phyloP scores from a whole-genome alignment of 176 grass and related monocot species.

The Aegilops tauschii region DNA sequence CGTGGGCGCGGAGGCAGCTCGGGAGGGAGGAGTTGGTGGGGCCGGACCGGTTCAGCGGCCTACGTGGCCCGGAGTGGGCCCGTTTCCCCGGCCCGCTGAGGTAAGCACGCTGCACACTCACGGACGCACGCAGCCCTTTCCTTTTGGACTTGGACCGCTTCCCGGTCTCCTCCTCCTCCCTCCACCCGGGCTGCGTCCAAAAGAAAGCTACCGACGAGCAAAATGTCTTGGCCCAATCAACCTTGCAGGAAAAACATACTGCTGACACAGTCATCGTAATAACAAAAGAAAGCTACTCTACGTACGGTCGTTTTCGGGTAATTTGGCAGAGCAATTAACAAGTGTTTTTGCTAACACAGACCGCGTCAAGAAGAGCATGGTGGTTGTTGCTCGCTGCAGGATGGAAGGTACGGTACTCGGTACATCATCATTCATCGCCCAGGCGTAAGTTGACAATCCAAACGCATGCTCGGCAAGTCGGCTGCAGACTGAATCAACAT shows the following conservation, averaged over 20 bases:
- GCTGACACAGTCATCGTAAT: background rate
- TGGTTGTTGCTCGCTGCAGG: background rate
- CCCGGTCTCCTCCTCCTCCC: background rate
- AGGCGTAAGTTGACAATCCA: background rate
- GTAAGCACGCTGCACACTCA: background rate
- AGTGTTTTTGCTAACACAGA: background rate
- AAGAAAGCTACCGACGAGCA: too few relatives aligned
- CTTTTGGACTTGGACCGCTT: constrained; percentile 21
- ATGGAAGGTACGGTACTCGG: background rate
- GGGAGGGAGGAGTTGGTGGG: background rate
- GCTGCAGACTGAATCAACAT: background rate
- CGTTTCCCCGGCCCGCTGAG: background rate
- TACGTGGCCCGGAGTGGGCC: background rate
- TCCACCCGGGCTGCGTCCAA: background rate
- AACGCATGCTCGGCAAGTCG: background rate
- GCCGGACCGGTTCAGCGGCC: constrained; percentile 27
- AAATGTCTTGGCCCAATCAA: too few relatives aligned
- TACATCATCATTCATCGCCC: background rate
- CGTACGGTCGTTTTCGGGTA: background rate
- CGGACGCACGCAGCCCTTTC: background rate
- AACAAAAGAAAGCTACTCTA: background rate
- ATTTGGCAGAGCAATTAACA: background rate
- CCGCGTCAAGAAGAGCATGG: background rate
- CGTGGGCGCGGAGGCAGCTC: background rate
- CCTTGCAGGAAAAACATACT: too few relatives aligned